Evolutionary conservation across 176 grass and related monocot species (phyloP).

Genomic region (Phragmites australis): DNA sequence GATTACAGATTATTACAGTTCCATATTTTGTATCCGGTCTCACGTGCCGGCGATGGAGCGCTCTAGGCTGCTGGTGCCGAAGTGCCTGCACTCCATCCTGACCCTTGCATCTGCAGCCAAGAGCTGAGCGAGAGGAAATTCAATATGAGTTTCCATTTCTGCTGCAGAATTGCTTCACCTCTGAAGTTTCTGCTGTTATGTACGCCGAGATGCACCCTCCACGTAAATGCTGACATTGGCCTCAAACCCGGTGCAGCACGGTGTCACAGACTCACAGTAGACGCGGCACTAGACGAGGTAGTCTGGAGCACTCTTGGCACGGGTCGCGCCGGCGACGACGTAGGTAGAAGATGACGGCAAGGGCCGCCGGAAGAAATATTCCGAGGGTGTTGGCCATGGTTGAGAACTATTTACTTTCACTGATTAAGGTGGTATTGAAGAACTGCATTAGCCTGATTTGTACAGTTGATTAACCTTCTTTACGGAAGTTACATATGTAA

Average conservation of each 20-base stretch:
- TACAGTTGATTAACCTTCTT: not conserved
- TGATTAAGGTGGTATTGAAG: not conserved
- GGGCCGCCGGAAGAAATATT: not conserved
- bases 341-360: not conserved
- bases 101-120: not conserved
- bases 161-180: not conserved
- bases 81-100: not conserved
- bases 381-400: not conserved
- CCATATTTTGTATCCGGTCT: not conserved
- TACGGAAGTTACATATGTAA: not conserved
- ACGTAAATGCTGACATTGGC: not conserved
- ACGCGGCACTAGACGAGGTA: not conserved
- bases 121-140: not conserved
- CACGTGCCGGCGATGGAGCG: not conserved
- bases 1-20: not conserved
- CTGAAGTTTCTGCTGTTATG: not conserved
- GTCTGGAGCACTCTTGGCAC: not conserved
- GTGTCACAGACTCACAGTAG: not conserved
- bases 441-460: not conserved
- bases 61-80: not conserved
- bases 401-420: not conserved
- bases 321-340: not conserved
- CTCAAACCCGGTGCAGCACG: too few species aligned
- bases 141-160: not conserved
- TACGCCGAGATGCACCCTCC: not conserved